phyloP scores from a whole-genome alignment of 805 yeast species.

The Zygosaccharomyces bisporus region DNA sequence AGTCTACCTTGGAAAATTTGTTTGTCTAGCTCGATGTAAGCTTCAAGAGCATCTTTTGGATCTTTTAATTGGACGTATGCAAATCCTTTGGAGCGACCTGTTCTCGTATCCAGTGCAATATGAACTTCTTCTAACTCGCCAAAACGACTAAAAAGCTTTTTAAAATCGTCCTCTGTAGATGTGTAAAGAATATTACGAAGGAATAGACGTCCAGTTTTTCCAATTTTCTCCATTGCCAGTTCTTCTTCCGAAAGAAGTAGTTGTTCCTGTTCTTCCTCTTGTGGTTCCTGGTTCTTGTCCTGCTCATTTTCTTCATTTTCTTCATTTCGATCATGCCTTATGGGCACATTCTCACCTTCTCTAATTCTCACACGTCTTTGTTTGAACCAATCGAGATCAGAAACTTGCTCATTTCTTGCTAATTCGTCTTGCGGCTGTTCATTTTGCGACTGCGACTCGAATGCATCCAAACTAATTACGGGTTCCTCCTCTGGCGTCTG shows the following conservation, averaged over 20 bases:
- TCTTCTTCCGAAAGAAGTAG: constrained; percentile 39
- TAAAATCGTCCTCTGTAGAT: constrained; percentile 76
- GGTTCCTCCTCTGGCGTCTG: constrained; percentile 50
- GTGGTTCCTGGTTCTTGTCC: constrained; percentile 9
- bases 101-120: constrained; percentile 84
- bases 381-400: constrained; percentile 87
- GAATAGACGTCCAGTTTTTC: constrained; percentile 75
- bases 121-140: constrained; percentile 87
- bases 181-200: constrained; percentile 80
- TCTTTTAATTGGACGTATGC: constrained; percentile 75
- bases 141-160: constrained; percentile 55
- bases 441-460: constrained; percentile 28
- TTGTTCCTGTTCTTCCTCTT: constrained; percentile 14
- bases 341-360: constrained; percentile 40
- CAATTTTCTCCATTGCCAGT: constrained; percentile 47
- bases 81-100: constrained; percentile 88
- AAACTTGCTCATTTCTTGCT: constrained; percentile 49
- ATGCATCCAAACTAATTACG: constrained; percentile 44
- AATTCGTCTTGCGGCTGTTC: constrained; percentile 23
- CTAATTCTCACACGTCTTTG: constrained; percentile 68
- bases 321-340: constrained; percentile 13
- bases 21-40: constrained; percentile 73
- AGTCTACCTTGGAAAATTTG: constrained; percentile 92
- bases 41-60: constrained; percentile 69
- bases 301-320: constrained; percentile 12